Evolutionary conservation across 192 early-diverging fungal species (phyloP), one percentile per base, ranked within the genome.

Genomic region (Rhizoclosmatium globosum): DNA sequence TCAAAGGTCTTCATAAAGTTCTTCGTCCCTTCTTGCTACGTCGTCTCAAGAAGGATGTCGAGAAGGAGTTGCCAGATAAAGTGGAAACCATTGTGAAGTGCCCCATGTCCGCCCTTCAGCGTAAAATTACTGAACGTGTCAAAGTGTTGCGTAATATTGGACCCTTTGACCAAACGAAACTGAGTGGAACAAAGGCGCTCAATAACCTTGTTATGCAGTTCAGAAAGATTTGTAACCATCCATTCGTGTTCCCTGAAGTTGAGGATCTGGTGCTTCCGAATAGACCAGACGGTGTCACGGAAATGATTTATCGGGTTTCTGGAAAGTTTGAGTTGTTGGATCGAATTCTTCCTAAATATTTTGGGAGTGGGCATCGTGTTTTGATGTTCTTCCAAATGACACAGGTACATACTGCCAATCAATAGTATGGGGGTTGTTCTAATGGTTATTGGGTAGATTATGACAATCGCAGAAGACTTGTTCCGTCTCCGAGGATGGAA

Each of bases 131-230:
- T 74, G 89, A 92, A 71, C 94, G 97, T 83, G 93, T 98, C 89
- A 92, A 93, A 73, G 91, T 88, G 85, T n/a, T 59, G 69, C 61
- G 70, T 53, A 82, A 69, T 43, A 65, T 80, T 61, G 79, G 75
- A 60, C 81, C 74, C 4, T 81, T 77, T 64, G 74, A 76, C 44
- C 87, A 58, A 57, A 87, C 88, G 88, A 76, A 76, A 64, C 64
- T 76, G 64, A 85, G 84, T 45, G 88, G 89, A 21, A 91, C 90
- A 59, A 94, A 92, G 69, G 92, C 94, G 13, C 84, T 99, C 67
- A 97, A 94, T 86, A 99, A 99, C 86, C 90, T 95, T 9, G 93
- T 99, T 62, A 97, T 99, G 98, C 96, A 99, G 82, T 91, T 99
- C 64, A 92, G 97, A 47, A 98, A 99, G 83, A 94, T 99, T 77